Conservation (phyloP, 164 flowering plant genomes). For the Annona squamosa region DNA sequence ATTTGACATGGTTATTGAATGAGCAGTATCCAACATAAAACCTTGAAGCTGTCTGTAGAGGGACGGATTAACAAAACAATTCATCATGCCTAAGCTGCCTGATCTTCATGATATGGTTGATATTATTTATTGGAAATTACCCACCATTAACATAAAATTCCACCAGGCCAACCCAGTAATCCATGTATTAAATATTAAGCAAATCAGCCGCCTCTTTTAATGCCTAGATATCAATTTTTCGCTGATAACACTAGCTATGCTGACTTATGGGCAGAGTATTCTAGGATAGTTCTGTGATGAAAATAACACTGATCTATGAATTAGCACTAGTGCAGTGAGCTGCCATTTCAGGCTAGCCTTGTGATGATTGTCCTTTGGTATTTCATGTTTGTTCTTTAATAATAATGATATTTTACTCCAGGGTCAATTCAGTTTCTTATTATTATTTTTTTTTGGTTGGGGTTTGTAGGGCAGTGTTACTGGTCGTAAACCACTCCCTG, state of each 20-base stretch:
- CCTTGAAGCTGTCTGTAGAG: not conserved
- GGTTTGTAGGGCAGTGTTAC: slow-evolving; percentile 56
- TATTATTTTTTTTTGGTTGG: not conserved
- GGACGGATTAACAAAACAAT: not conserved
- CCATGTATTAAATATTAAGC: too few relatives aligned
- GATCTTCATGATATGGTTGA: not conserved
- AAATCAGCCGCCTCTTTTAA: too few relatives aligned
- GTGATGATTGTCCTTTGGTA: not conserved
- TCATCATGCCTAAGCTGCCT: not conserved
- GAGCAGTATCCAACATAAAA: not conserved
- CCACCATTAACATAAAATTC: not conserved
- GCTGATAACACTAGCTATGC: too few relatives aligned
- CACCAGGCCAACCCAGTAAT: too few relatives aligned
- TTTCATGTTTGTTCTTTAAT: not conserved
- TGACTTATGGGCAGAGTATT: too few relatives aligned
- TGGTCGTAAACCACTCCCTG: slow-evolving; percentile 73
- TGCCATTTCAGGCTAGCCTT: not conserved
- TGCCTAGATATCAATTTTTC: too few relatives aligned
- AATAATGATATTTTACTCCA: too few relatives aligned
- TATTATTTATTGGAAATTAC: not conserved
- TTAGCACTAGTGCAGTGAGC: not conserved
- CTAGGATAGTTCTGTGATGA: too few relatives aligned
- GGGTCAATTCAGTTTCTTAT: not conserved
- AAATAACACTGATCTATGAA: too few relatives aligned
- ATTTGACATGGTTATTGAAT: not conserved